Conservation (phyloP, 2,329 filamentous ascomycete species). For the Plectosphaerella sp. region DNA sequence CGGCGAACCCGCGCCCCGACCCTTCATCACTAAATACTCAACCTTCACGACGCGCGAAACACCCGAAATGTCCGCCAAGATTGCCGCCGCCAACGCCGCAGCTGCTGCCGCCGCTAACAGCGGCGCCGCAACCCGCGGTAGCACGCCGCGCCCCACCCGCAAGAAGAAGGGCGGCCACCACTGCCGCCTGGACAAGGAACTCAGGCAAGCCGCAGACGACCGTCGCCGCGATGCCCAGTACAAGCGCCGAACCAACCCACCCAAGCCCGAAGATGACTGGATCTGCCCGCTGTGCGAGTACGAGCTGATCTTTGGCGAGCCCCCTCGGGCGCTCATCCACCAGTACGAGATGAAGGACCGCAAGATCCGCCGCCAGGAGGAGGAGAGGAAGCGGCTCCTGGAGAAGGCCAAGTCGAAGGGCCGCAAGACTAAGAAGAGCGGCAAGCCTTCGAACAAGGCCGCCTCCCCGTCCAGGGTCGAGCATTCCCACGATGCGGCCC, state of each 20-base stretch:
- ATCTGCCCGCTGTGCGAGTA: constrained; percentile 99
- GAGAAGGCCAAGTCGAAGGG: constrained; percentile 95
- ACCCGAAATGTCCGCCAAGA: no score
- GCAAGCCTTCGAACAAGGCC: constrained; percentile 58
- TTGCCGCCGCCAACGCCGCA: no score
- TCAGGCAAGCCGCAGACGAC: constrained; percentile 69
- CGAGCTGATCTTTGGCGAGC: constrained; percentile 87
- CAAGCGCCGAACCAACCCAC: constrained; percentile 71
- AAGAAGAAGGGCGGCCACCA: constrained; percentile 56
- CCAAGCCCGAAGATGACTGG: constrained; percentile 71
- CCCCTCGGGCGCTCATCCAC: constrained; percentile 78
- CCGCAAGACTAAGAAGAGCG: constrained; percentile 80
- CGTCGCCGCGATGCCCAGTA: constrained; percentile 74
- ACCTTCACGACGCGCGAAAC: no score
- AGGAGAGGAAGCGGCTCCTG: constrained; percentile 77
- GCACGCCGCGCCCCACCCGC: background rate
- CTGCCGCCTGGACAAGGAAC: constrained; percentile 64
- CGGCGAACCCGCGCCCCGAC: constrained; percentile 22
- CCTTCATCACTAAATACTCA: constrained; percentile 10
- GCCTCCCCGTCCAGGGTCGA: constrained; percentile 10
- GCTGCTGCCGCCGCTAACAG: no score
- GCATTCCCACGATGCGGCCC: constrained; percentile 3
- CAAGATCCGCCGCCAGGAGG: constrained; percentile 74
- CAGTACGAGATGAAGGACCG: constrained; percentile 95
- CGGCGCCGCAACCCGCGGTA: no score